phyloP scores from a whole-genome alignment of 805 yeast species.

The Myxozyma sirexii region DNA sequence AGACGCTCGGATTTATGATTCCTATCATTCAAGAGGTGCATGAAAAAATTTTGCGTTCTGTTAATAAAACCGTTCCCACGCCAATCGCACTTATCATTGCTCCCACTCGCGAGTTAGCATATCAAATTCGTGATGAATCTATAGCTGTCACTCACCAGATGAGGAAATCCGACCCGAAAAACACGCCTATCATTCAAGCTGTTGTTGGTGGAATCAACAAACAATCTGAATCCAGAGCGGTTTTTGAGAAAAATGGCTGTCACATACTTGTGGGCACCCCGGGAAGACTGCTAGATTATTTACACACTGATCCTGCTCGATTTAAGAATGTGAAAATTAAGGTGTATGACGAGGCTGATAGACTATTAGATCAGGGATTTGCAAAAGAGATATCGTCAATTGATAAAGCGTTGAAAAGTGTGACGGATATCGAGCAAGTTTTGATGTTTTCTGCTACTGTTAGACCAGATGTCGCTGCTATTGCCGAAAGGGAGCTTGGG shows the following conservation, averaged over 20 bases:
- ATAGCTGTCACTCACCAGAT: background rate
- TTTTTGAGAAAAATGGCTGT: constrained; percentile 70
- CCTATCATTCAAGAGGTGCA: constrained; percentile 79
- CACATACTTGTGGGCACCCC: constrained; percentile 96
- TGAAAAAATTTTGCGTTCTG: constrained; percentile 48
- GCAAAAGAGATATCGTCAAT: constrained; percentile 64
- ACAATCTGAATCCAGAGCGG: background rate
- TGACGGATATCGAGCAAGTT: constrained; percentile 52
- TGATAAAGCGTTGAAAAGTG: constrained; percentile 51
- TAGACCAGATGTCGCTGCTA: constrained; percentile 62
- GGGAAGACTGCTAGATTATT: constrained; percentile 89
- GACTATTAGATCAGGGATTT: constrained; percentile 80
- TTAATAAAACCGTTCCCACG: constrained; percentile 55
- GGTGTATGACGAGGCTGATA: constrained; percentile 90
- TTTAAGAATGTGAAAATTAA: constrained; percentile 62
- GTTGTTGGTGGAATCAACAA: constrained; percentile 25
- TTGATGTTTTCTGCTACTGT: constrained; percentile 88
- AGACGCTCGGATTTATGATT: constrained; percentile 81
- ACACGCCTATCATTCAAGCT: background rate
- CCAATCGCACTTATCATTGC: constrained; percentile 74
- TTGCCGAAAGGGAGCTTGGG: constrained; percentile 61
- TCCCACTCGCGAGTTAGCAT: constrained; percentile 94
- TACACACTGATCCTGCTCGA: background rate
- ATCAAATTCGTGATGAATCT: constrained; percentile 60
- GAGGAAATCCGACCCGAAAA: background rate